Evolutionary conservation across 2,329 filamentous ascomycete species (phyloP).

Genomic region (Alternaria conjuncta): DNA sequence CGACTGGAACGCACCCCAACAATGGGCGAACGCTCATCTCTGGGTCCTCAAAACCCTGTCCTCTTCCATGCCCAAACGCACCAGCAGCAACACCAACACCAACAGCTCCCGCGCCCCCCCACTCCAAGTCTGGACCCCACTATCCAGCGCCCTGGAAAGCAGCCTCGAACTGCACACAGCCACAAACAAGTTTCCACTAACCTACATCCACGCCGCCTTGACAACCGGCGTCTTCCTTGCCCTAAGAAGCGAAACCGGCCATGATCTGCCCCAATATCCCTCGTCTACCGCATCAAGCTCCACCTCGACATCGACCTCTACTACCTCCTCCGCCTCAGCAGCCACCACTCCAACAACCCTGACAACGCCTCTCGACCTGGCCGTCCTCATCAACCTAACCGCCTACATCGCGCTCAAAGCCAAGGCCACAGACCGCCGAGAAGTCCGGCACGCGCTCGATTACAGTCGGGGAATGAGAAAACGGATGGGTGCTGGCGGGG

Average conservation of each 20-base stretch:
- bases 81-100: not conserved
- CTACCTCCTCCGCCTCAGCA: not conserved
- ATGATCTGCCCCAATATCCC: slow-evolving; percentile 17
- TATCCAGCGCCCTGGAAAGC: slow-evolving; percentile 28
- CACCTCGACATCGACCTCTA: not conserved
- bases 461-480: slow-evolving; percentile 29
- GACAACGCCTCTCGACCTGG: slow-evolving; percentile 28
- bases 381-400: slow-evolving; percentile 30
- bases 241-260: slow-evolving; percentile 4
- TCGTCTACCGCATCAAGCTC: not conserved
- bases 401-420: slow-evolving; percentile 28
- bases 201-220: slow-evolving; percentile 30
- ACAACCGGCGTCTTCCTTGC: slow-evolving; percentile 21
- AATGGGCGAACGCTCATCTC: slow-evolving; percentile 36
- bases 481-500: slow-evolving; percentile 22
- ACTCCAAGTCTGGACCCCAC: slow-evolving; percentile 24
- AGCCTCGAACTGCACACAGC: slow-evolving; percentile 21
- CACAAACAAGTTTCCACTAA: slow-evolving; percentile 25
- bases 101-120: not conserved
- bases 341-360: not conserved
- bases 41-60: slow-evolving; percentile 26
- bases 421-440: slow-evolving; percentile 26
- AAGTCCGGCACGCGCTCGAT: slow-evolving; percentile 31
- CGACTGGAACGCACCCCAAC: slow-evolving; percentile 20
- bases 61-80: slow-evolving; percentile 1